Evolutionary conservation across 192 early-diverging fungal genomes (phyloP).

Genomic region (Jimgerdemannia flammicorona): DNA sequence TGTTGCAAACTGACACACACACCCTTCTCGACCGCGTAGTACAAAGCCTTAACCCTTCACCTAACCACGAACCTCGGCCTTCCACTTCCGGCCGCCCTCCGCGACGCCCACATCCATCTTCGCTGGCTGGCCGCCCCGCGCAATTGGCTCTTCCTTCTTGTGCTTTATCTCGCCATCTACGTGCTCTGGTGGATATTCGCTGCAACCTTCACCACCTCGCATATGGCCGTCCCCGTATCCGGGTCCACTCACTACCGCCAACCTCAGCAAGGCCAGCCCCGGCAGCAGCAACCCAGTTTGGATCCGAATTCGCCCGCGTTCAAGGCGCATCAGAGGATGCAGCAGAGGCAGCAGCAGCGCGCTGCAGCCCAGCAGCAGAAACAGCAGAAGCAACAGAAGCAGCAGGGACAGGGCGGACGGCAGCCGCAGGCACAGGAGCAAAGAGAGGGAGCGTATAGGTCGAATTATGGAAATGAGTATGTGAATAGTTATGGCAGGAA

Average conservation of each 20-base stretch:
- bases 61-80: not conserved
- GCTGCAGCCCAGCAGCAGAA: not conserved
- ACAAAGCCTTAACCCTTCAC: not conserved
- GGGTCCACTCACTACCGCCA: not conserved
- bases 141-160: not conserved
- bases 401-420: not conserved
- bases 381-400: too few relatives aligned
- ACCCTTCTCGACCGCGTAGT: not conserved
- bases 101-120: not conserved
- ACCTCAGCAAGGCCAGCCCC: not conserved
- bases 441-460: not conserved
- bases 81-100: not conserved
- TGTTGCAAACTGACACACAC: not conserved
- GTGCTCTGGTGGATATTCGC: not conserved
- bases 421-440: not conserved
- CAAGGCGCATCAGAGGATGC: too few relatives aligned
- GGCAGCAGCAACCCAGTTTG: too few relatives aligned
- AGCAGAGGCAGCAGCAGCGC: not conserved
- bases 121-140: not conserved
- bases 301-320: too few relatives aligned
- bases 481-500: not conserved
- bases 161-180: not conserved
- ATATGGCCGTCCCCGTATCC: too few relatives aligned
- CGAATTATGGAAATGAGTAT: not conserved
- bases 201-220: not conserved